phyloP scores from a whole-genome alignment of 192 early-diverging fungal genomes.

The Linnemannia zychae region DNA sequence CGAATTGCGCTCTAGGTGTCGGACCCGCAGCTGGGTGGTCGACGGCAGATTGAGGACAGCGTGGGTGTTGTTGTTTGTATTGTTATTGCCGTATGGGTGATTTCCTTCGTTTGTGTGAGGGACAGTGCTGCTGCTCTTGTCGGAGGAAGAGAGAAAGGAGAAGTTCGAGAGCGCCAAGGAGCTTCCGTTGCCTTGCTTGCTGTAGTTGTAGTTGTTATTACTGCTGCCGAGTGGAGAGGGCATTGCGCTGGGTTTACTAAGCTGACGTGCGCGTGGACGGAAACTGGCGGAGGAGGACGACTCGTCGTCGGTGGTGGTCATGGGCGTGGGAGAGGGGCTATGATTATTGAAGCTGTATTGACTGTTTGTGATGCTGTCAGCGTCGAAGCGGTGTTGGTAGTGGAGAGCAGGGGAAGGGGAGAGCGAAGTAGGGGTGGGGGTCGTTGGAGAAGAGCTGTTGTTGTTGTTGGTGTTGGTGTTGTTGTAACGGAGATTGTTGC shows the following conservation, averaged over 20 bases:
- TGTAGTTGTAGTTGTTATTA: background rate
- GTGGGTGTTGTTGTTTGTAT: background rate
- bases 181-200: slow-evolving; percentile 2
- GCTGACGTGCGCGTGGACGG: slow-evolving; percentile 32
- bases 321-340: slow-evolving; percentile 11
- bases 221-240: slow-evolving; percentile 40
- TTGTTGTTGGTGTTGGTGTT: background rate
- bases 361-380: background rate
- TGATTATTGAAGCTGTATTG: slow-evolving; percentile 9
- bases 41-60: background rate
- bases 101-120: background rate
- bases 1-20: slow-evolving; percentile 40
- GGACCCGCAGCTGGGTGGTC: slow-evolving; percentile 34
- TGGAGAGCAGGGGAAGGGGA: background rate
- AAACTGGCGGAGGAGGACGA: slow-evolving; percentile 45
- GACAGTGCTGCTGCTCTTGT: slow-evolving; percentile 12
- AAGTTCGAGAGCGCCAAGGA: slow-evolving; percentile 16
- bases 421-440: background rate
- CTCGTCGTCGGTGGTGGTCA: slow-evolving; percentile 48
- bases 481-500: background rate
- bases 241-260: slow-evolving; percentile 31
- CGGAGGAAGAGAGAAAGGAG: slow-evolving; percentile 24
- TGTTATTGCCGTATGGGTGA: slow-evolving; percentile 7
- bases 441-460: background rate
- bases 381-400: background rate